phyloP scores from a whole-genome alignment of 2,329 filamentous ascomycete species.

The Hymenoscyphus occultus region DNA sequence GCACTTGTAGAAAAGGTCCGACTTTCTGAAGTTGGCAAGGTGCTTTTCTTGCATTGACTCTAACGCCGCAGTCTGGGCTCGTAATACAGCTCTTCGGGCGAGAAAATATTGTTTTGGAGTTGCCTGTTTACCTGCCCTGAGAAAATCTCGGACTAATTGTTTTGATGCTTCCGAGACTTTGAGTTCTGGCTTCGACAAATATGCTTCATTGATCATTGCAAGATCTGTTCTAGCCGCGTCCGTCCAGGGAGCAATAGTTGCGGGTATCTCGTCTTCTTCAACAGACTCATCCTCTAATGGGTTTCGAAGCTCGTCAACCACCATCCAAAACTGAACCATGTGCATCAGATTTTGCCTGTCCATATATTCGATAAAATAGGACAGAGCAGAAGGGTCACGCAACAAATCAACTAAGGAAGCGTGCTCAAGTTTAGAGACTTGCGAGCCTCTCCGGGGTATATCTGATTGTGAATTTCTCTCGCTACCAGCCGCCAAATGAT shows the following conservation, averaged over 20 bases:
- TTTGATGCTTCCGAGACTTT: constrained; percentile 70
- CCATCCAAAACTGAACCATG: constrained; percentile 95
- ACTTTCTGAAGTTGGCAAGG: constrained; percentile 84
- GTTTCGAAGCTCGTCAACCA: constrained; percentile 93
- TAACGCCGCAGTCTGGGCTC: constrained; percentile 76
- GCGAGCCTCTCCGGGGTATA: constrained; percentile 26
- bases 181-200: constrained; percentile 78
- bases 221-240: constrained; percentile 84
- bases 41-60: constrained; percentile 80
- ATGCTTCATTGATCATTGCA: constrained; percentile 86
- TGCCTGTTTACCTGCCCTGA: constrained; percentile 73
- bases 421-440: constrained; percentile 66
- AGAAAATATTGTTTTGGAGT: constrained; percentile 77
- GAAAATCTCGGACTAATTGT: constrained; percentile 69
- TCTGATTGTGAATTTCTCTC: constrained; percentile 36
- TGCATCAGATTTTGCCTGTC: constrained; percentile 84
- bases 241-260: constrained; percentile 67
- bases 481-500: constrained; percentile 70
- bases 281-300: constrained; percentile 84
- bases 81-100: constrained; percentile 77
- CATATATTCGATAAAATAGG: constrained; percentile 99
- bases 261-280: constrained; percentile 58
- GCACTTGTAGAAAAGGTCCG: constrained; percentile 95
- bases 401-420: constrained; percentile 81
- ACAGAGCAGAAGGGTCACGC: constrained; percentile 83